These are phyloP conservation scores for Punica granatum DNA, from an alignment of 345 rosid genomes.

Conservation along the genomic window DNA sequence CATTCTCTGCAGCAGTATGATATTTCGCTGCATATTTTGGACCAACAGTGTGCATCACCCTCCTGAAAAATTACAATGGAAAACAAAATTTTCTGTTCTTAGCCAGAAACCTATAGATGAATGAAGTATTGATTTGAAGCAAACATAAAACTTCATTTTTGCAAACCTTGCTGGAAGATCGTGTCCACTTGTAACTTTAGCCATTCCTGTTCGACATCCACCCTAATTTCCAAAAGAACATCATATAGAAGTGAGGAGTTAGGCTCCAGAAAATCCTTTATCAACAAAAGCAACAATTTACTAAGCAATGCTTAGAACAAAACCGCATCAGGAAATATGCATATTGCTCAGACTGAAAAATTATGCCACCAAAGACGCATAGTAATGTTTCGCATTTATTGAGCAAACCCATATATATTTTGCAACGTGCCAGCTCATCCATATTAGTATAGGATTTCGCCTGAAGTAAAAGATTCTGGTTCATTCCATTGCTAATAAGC, in stretches of 20 bases:
- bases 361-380: neutral
- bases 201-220: constrained; percentile 98
- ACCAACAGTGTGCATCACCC: constrained; percentile 91
- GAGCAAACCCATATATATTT: neutral
- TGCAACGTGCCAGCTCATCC: neutral
- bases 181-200: constrained; percentile 88
- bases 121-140: neutral
- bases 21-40: constrained; percentile 96
- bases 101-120: neutral
- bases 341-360: neutral
- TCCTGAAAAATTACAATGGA: constrained; percentile 26
- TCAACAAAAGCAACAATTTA: neutral
- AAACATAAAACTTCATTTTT: neutral
- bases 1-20: constrained; percentile 99
- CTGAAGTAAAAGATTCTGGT: neutral
- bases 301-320: neutral
- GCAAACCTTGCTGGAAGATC: constrained; percentile 94
- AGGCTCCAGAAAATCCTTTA: neutral
- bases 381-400: neutral
- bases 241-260: neutral
- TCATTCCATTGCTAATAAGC: neutral
- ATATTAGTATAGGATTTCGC: neutral
- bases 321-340: neutral
- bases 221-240: constrained; percentile 47
- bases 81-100: neutral